Evolutionary conservation across 139 green algal species (phyloP), one percentile per base, ranked within the genome.

Genomic region (Chlamydomonas sp.): DNA sequence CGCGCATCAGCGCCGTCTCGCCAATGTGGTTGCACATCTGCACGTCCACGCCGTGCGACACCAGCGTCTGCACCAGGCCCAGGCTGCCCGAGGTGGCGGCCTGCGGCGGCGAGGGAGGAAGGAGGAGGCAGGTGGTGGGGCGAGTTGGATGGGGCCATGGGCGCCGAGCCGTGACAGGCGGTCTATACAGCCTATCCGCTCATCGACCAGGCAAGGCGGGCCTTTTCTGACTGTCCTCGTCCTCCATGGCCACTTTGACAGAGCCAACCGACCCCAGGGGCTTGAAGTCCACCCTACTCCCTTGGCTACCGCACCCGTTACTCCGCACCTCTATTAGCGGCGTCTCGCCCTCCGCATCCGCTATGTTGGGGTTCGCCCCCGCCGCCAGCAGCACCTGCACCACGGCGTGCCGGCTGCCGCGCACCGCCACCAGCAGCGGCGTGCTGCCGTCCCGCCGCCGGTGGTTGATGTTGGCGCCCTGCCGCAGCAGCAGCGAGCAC

Each of bases 1-100:
- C 82, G 71, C 82, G 69, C 82, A 86, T 86, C 10, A 86, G 71
- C 71, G 82, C 82, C n/a, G 82, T 86, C 72, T 86, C 82, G 61
- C 82, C 82, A 10, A 86, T 86, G 82, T 86, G 82, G 82, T 86
- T 86, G 82, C 82, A 86, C 2, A 71, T 71, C 72, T 86, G 82
- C 20, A 86, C 82, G 82, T 86, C 82, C 17, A 79, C 71, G 10
- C 82, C 82, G 62, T 86, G 82, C 2, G 82, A 69, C 71, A 86
- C 82, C 71, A 86, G 82, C 71, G 82, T 86, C 82, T 86, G 82
- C 15, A 86, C 82, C 14, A 86, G 18, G 18, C 31, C 6, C 31
- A 72, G 2, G 4, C 71, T 71, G 62, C 82, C 82, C 2, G 82
- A 60, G 2, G 82, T 86, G 71, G 82, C 61, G 9, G 82, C 82